Conservation (phyloP, 345 rosid genomes). For the Nephelium lappaceum region DNA sequence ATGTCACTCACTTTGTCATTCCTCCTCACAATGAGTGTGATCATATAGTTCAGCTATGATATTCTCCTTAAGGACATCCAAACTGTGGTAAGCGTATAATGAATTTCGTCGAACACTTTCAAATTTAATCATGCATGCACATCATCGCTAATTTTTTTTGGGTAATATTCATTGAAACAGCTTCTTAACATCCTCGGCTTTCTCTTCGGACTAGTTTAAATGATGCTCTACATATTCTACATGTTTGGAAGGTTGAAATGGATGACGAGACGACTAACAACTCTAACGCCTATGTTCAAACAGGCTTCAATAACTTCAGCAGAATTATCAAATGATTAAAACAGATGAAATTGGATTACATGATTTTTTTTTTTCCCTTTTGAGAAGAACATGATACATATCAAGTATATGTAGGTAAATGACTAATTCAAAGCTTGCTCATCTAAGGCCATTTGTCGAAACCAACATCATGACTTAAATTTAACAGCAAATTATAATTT, state of each 20-base stretch:
- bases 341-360: neutral
- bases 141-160: neutral
- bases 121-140: neutral
- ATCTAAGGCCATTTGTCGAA: neutral
- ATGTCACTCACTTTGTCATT: conserved; percentile 86
- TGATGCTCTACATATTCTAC: conserved; percentile 61
- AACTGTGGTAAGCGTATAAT: conserved; percentile 58
- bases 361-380: too few species aligned
- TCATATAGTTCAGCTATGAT: conserved; percentile 82
- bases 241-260: conserved; percentile 28
- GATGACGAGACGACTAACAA: conserved; percentile 19
- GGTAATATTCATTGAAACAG: conserved; percentile 30
- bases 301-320: neutral
- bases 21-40: conserved; percentile 77
- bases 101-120: neutral
- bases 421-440: neutral
- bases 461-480: neutral
- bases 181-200: conserved; percentile 78
- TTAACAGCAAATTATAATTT: too few species aligned
- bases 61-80: conserved; percentile 57
- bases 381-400: neutral
- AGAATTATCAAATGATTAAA: neutral
- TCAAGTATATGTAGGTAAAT: neutral
- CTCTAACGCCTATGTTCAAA: conserved; percentile 7
- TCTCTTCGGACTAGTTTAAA: conserved; percentile 66